phyloP scores from a whole-genome alignment of 192 early-diverging fungal genomes.

The Linnemannia elongata region DNA sequence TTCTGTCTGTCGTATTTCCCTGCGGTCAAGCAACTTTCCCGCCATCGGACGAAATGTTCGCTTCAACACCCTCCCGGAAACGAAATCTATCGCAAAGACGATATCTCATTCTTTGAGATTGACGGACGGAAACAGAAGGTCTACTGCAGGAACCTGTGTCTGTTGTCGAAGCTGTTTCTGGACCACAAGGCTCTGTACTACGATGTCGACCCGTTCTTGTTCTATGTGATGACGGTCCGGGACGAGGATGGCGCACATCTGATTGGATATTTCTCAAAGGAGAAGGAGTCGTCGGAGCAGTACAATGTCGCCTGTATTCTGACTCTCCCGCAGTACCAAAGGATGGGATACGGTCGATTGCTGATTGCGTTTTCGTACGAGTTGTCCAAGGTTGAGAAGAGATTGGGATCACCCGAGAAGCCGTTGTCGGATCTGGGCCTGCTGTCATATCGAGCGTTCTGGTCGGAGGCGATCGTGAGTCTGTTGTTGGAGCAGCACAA shows the following conservation, averaged over 20 bases:
- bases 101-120: conserved; percentile 97
- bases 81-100: conserved; percentile 96
- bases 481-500: conserved; percentile 74
- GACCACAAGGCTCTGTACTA: conserved; percentile 99
- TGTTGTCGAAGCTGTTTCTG: conserved; percentile 96
- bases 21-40: conserved; percentile 77
- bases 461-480: conserved; percentile 91
- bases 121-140: conserved; percentile 94
- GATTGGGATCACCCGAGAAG: conserved; percentile 97
- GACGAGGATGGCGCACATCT: conserved; percentile 91
- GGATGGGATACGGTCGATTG: conserved; percentile 94
- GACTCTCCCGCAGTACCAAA: conserved; percentile 97
- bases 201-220: conserved; percentile 98
- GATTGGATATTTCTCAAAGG: conserved; percentile 99
- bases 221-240: conserved; percentile 93
- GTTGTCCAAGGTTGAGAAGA: conserved; percentile 93
- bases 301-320: conserved; percentile 99
- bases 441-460: conserved; percentile 95
- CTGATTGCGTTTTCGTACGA: conserved; percentile 98
- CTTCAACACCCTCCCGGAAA: conserved; percentile 98
- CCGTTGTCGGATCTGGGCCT: conserved; percentile 97
- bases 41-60: conserved; percentile 90
- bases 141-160: conserved; percentile 96
- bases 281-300: conserved; percentile 96
- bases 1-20: conserved; percentile 93